phyloP scores from a whole-genome alignment of 2,329 filamentous ascomycete genomes.

The Pseudocercospora musae region DNA sequence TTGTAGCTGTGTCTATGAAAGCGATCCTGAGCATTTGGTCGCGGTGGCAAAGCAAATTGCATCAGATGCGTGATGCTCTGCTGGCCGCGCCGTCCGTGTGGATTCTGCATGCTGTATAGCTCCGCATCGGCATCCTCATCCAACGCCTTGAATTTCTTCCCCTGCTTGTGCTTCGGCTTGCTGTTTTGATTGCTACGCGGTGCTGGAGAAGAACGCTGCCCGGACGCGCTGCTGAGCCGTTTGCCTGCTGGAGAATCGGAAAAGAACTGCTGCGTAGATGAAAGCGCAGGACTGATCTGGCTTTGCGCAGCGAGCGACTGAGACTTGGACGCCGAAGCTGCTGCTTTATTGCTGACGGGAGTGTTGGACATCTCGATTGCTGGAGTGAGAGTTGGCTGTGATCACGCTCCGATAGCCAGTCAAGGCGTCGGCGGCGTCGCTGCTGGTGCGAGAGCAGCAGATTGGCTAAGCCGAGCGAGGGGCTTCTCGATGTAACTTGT shows the following conservation, averaged over 20 bases:
- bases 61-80: slow-evolving; percentile 96
- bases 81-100: slow-evolving; percentile 71
- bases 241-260: slow-evolving; percentile 42
- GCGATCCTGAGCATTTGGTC: slow-evolving; percentile 59
- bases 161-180: slow-evolving; percentile 80
- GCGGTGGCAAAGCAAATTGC: slow-evolving; percentile 79
- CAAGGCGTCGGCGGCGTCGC: slow-evolving; percentile 22
- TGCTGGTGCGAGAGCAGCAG: slow-evolving; percentile 7
- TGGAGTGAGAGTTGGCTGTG: background rate
- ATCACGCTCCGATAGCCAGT: slow-evolving; percentile 19
- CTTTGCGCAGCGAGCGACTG: slow-evolving; percentile 23
- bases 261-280: slow-evolving; percentile 43
- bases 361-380: slow-evolving; percentile 42
- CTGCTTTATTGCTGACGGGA: slow-evolving; percentile 35
- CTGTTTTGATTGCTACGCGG: slow-evolving; percentile 73
- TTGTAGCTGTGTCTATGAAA: slow-evolving; percentile 36
- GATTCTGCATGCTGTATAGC: slow-evolving; percentile 37
- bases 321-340: slow-evolving; percentile 43
- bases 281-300: slow-evolving; percentile 43
- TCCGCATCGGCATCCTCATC: slow-evolving; percentile 89
- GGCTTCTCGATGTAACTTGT: slow-evolving; percentile 4
- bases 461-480: slow-evolving; percentile 9
- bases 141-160: slow-evolving; percentile 64
- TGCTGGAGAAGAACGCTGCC: slow-evolving; percentile 30
- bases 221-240: slow-evolving; percentile 26